A percentile compares a stretch with the other conserved stretches of the same genome.
Conservation (phyloP, 306 rosid species). For the Ormosia emarginata region DNA sequence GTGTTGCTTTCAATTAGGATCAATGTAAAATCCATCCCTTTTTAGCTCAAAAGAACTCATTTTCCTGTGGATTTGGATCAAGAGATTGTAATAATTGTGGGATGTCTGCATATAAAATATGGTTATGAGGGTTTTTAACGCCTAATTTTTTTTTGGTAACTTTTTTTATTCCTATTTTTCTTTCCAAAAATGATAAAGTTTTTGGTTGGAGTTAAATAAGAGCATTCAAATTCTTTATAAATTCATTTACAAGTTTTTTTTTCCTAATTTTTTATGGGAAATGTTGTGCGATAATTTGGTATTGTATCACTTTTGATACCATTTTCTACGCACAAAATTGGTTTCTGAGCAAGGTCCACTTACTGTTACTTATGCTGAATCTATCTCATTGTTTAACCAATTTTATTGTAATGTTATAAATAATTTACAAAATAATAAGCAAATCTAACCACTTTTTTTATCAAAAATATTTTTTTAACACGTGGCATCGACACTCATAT, state of each 20-base stretch:
- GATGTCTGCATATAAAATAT: background rate
- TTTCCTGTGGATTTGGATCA: background rate
- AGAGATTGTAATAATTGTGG: background rate
- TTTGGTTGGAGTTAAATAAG: background rate
- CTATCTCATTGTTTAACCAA: background rate
- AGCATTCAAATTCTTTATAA: too few species aligned
- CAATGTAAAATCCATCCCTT: slow-evolving; percentile 6
- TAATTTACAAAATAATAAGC: background rate
- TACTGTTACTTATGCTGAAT: too few species aligned
- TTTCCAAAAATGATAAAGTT: background rate
- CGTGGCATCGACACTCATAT: too few species aligned
- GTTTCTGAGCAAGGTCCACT: background rate
- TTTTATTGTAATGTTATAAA: background rate
- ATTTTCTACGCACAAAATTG: background rate
- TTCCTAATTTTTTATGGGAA: too few species aligned
- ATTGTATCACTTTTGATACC: background rate
- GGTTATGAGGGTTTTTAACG: background rate
- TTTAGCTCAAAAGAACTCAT: background rate
- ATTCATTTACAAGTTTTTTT: too few species aligned
- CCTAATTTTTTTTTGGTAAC: background rate
- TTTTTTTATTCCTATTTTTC: background rate
- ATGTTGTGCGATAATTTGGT: background rate
- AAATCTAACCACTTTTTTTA: background rate
- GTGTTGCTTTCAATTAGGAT: slow-evolving; percentile 24
- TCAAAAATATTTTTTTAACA: too few species aligned